Conservation (phyloP, 2,329 filamentous ascomycete genomes). For the Talaromyces atroroseus region DNA sequence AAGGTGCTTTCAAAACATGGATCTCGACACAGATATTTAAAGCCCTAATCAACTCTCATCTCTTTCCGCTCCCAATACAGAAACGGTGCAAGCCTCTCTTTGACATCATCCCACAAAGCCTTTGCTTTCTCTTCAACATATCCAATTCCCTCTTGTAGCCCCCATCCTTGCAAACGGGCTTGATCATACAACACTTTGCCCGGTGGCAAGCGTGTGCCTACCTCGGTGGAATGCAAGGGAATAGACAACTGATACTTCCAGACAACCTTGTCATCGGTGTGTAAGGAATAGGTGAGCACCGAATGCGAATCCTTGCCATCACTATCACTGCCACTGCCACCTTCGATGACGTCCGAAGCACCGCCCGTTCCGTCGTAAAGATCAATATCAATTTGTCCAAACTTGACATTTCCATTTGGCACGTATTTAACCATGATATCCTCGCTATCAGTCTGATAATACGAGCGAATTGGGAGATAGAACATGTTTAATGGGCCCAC, state of each 20-base stretch:
- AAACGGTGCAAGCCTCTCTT: slow-evolving; percentile 16
- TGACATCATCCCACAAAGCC: slow-evolving; percentile 6
- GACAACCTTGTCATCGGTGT: slow-evolving; percentile 69
- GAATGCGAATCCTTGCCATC: slow-evolving; percentile 39
- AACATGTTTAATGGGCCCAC: slow-evolving; percentile 91
- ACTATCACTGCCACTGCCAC: not conserved
- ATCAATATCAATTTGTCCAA: slow-evolving; percentile 75
- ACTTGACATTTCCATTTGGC: slow-evolving; percentile 81
- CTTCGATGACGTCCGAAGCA: slow-evolving; percentile 10
- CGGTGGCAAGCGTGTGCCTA: slow-evolving; percentile 20
- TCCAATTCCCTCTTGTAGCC: slow-evolving; percentile 18
- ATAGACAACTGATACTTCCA: slow-evolving; percentile 56
- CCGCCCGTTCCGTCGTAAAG: slow-evolving; percentile 47
- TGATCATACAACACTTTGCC: slow-evolving; percentile 30
- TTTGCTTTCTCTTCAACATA: slow-evolving; percentile 18
- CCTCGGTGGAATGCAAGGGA: slow-evolving; percentile 21
- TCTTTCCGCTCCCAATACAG: slow-evolving; percentile 16
- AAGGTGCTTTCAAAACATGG: no score
- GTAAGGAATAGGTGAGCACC: slow-evolving; percentile 72
- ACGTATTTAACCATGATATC: slow-evolving; percentile 80
- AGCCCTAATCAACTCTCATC: slow-evolving; percentile 18
- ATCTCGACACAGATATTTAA: not conserved
- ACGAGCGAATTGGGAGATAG: slow-evolving; percentile 78
- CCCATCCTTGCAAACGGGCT: slow-evolving; percentile 17
- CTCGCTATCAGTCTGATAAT: slow-evolving; percentile 71